Evolutionary conservation across 306 rosid species (phyloP).

Genomic region (Cucumis melo): DNA sequence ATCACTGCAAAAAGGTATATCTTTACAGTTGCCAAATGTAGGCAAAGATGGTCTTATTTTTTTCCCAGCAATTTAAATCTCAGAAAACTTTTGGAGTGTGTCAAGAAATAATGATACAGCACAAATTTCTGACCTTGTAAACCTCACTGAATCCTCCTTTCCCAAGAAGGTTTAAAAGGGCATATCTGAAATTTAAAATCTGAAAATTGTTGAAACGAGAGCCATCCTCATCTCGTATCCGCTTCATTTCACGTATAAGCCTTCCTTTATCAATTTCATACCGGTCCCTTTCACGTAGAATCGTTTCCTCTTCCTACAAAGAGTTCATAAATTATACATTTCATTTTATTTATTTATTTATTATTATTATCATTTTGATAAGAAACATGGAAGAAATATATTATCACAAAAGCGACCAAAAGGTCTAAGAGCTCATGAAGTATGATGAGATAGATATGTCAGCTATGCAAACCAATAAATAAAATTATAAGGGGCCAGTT

Average conservation of each 20-base stretch:
- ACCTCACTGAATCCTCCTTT: constrained; percentile 99
- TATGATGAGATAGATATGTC: not conserved
- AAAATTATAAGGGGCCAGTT: not conserved
- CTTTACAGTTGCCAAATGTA: constrained; percentile 64
- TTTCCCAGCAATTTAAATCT: constrained; percentile 16
- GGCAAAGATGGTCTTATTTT: constrained; percentile 46
- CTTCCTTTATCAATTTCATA: constrained; percentile 90
- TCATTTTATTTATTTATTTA: no score
- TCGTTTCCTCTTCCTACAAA: constrained; percentile 72
- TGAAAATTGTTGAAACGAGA: constrained; percentile 98
- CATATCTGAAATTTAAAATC: constrained; percentile 78
- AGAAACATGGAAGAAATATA: no score
- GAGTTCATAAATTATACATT: not conserved
- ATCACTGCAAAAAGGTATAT: constrained; percentile 87
- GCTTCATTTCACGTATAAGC: constrained; percentile 98
- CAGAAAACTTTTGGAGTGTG: not conserved
- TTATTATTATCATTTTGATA: no score
- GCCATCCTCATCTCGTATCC: constrained; percentile 98
- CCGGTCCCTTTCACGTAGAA: constrained; percentile 88
- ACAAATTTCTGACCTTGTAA: constrained; percentile 69
- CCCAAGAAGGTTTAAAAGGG: constrained; percentile 96
- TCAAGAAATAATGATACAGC: not conserved
- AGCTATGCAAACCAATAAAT: not conserved
- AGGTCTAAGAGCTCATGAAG: not conserved
- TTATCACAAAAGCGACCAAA: no score